A percentile compares a stretch with the other conserved stretches of the same genome.
These are phyloP conservation scores for Perkinsus marinus DNA, from an alignment of 169 alveolate species.

Conservation along the genomic window DNA sequence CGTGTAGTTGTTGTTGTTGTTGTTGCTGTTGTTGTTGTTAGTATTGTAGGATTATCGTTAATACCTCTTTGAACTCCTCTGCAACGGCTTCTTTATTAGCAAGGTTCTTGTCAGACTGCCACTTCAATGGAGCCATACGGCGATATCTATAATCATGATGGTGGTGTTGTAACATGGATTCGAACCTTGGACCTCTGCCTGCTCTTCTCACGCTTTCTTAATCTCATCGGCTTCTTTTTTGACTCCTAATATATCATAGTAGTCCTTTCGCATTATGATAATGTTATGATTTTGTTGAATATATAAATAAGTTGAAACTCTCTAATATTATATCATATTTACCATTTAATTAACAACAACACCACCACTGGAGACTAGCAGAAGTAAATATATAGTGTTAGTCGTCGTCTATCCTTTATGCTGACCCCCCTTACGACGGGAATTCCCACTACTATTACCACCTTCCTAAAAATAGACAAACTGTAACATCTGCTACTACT, in stretches of 20 bases:
- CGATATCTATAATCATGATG: constrained; percentile 13
- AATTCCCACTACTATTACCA: too few relatives aligned
- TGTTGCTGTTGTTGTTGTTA: too few relatives aligned
- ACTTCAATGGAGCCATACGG: constrained; percentile 43
- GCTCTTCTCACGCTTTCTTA: constrained; percentile 34
- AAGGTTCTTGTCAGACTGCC: constrained; percentile 75
- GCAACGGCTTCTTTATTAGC: constrained; percentile 30
- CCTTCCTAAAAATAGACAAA: too few relatives aligned
- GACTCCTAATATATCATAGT: constrained; percentile 51
- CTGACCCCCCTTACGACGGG: too few relatives aligned
- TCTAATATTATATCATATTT: neutral
- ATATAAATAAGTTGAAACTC: neutral
- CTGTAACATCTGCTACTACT: too few relatives aligned
- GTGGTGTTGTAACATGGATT: neutral
- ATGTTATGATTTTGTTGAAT: neutral
- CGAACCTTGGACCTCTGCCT: constrained; percentile 21
- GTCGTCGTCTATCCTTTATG: too few relatives aligned
- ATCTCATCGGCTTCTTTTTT: constrained; percentile 46
- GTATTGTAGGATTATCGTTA: too few relatives aligned
- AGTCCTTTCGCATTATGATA: neutral
- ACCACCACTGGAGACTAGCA: too few relatives aligned
- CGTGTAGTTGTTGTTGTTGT: too few relatives aligned
- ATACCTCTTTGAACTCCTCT: constrained; percentile 54
- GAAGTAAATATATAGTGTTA: too few relatives aligned
- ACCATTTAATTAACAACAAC: too few relatives aligned